Percentiles rank a stretch among this genome's conserved stretches.
Conservation (phyloP, 2,329 filamentous ascomycete species). For the Paracorniculantispora psalliotae region DNA sequence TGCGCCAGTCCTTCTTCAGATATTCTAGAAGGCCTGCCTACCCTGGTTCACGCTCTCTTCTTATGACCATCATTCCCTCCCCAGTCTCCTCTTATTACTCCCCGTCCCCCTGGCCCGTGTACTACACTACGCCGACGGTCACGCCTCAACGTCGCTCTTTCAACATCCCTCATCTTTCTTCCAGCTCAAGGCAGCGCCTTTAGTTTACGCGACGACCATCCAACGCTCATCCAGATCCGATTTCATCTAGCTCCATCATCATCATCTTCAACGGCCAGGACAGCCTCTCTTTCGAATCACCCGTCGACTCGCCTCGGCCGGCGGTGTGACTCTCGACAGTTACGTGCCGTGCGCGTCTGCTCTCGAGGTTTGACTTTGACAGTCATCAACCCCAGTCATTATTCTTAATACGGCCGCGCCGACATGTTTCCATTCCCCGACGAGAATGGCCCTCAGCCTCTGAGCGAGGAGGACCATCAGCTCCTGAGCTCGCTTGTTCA, state of each 20-base stretch:
- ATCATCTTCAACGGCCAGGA: background rate
- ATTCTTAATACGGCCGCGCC: background rate
- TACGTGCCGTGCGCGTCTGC: too few species aligned
- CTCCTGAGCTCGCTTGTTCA: constrained; percentile 32
- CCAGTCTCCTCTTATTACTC: constrained; percentile 14
- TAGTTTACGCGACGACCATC: background rate
- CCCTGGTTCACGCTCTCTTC: background rate
- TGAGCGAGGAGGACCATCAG: constrained; percentile 36
- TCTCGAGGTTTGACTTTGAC: background rate
- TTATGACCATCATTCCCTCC: constrained; percentile 2
- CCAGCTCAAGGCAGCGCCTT: constrained; percentile 11
- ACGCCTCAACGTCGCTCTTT: constrained; percentile 10
- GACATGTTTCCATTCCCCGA: constrained; percentile 34
- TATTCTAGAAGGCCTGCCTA: constrained; percentile 14
- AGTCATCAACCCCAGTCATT: background rate
- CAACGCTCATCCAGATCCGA: background rate
- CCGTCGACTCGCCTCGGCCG: constrained; percentile 11
- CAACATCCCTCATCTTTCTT: background rate
- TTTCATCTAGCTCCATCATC: background rate
- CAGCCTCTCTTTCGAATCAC: background rate
- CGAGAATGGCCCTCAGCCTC: constrained; percentile 30
- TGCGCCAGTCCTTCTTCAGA: constrained; percentile 2
- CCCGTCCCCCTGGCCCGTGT: constrained; percentile 16
- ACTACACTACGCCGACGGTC: constrained; percentile 5
- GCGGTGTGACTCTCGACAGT: constrained; percentile 2